A percentile compares a stretch with the other conserved stretches of the same genome.
Conservation (phyloP, 192 early-diverging fungal species). For the Mortierella claussenii region DNA sequence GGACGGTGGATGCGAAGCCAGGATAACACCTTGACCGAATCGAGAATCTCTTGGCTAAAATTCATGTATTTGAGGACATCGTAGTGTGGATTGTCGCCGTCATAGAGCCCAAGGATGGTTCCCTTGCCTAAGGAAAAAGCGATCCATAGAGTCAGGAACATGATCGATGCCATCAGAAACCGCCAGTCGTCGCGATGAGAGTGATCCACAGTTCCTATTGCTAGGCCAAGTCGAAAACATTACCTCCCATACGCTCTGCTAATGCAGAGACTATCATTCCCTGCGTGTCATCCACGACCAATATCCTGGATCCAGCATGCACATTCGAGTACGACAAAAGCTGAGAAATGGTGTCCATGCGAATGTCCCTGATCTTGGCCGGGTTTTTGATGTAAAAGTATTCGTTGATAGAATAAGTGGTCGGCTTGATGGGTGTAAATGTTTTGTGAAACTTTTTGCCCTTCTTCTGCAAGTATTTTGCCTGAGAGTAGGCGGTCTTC, state of each 20-base stretch:
- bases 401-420: conserved; percentile 77
- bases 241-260: conserved; percentile 80
- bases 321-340: conserved; percentile 87
- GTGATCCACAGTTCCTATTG: too few relatives aligned
- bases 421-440: conserved; percentile 83
- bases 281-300: conserved; percentile 93
- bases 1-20: conserved; percentile 76
- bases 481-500: conserved; percentile 96
- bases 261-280: conserved; percentile 85
- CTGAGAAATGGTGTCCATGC: conserved; percentile 94
- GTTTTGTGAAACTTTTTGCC: conserved; percentile 87
- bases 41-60: conserved; percentile 61
- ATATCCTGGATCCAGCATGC: conserved; percentile 69
- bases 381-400: conserved; percentile 85
- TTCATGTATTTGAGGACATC: conserved; percentile 85
- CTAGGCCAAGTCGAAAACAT: too few relatives aligned
- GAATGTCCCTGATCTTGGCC: conserved; percentile 80
- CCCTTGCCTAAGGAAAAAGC: conserved; percentile 68
- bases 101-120: conserved; percentile 76
- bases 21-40: conserved; percentile 71
- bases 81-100: conserved; percentile 77
- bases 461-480: conserved; percentile 93
- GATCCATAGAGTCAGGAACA: background rate
- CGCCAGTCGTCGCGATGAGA: background rate
- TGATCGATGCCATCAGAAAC: background rate